Base-by-base conservation (phyloP, 2,329 filamentous ascomycete species). In the Teratosphaeriaceae sp. region DNA sequence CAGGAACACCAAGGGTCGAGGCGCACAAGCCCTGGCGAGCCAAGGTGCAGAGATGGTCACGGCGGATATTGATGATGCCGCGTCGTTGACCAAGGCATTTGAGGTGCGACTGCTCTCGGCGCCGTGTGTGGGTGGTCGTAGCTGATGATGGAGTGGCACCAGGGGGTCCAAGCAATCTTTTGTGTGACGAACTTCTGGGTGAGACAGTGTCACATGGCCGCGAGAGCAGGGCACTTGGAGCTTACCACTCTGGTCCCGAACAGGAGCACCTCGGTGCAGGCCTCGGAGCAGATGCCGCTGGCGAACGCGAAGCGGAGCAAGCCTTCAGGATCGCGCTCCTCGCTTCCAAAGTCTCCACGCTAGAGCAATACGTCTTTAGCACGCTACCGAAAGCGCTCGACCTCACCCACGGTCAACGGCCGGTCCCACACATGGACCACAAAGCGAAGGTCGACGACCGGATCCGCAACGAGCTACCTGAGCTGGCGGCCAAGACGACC, bases 401-500 rank as follows among this genome's bases (percentile, higher is more conserved):
- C 35, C 21, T 48, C 26, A 36, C 36, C 1, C 49, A 47, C 1
- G 38, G 42, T 30, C n/a, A 48, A 7, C 18, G n/a, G 13, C 20
- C 37, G 13, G 37, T 43, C 23, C 45, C 38, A 3, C 52, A 54
- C 24, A 46, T 44, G 21, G 51, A 55, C 23, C 33, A 43, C 34
- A 55, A 55, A 42, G 51, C 46, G 30, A 35, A 40, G n/a, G 51
- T 43, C 12, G 45, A 37, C 3, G 46, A 49, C 18, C 41, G 46
- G n/a, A 48, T 51, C 42, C 24, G 29, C 19, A 22, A 38, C 4
- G 11, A 16, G 15, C n/a, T 48, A 12, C 49, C 47, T n/a, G 43
- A 41, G 13, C 27, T 55, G 21, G 39, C 42, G 5, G 39, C 39
- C 20, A 54, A 50, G 40, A 51, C 50, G 16, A 48, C 42, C 5